phyloP scores from a whole-genome alignment of 2,329 filamentous ascomycete genomes.

The Hypoxylon sp. region DNA sequence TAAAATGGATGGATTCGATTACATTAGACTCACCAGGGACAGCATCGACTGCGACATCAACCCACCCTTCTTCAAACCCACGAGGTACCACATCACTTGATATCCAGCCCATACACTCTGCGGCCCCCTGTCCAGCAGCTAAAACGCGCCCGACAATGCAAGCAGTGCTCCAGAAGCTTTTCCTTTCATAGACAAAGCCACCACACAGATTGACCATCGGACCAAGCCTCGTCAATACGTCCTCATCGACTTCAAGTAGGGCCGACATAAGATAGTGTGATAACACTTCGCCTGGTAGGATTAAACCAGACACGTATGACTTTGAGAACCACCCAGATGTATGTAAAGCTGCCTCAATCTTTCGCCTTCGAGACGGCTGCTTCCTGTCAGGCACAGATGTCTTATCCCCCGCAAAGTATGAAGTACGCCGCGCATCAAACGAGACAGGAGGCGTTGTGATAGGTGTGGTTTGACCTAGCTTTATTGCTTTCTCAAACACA shows the following conservation, averaged over 20 bases:
- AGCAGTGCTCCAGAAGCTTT: slow-evolving; percentile 78
- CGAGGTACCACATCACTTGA: slow-evolving; percentile 71
- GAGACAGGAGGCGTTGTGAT: slow-evolving; percentile 59
- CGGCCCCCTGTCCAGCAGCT: slow-evolving; percentile 72
- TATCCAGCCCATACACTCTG: slow-evolving; percentile 78
- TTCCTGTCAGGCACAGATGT: slow-evolving; percentile 51
- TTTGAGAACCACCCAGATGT: slow-evolving; percentile 76
- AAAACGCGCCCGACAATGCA: slow-evolving; percentile 76
- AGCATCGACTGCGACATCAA: slow-evolving; percentile 70
- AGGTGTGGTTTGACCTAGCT: slow-evolving; percentile 60
- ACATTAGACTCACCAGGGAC: slow-evolving; percentile 62
- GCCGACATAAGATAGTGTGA: slow-evolving; percentile 77
- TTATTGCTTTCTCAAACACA: slow-evolving; percentile 64
- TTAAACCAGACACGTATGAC: slow-evolving; percentile 75
- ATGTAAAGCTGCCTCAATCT: slow-evolving; percentile 70
- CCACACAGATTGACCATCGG: slow-evolving; percentile 74
- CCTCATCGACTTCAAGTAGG: slow-evolving; percentile 74
- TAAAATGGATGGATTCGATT: slow-evolving; percentile 37
- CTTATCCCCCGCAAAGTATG: slow-evolving; percentile 61
- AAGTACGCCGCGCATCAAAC: slow-evolving; percentile 58
- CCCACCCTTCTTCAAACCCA: slow-evolving; percentile 69
- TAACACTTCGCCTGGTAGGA: slow-evolving; percentile 74
- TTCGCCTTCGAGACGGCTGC: slow-evolving; percentile 63
- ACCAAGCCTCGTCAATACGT: slow-evolving; percentile 71
- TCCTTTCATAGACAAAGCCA: slow-evolving; percentile 73